Evolutionary conservation across 2,329 filamentous ascomycete genomes (phyloP), one percentile per base, ranked within the genome.

Genomic region (Chaetomiaceae sp.): DNA sequence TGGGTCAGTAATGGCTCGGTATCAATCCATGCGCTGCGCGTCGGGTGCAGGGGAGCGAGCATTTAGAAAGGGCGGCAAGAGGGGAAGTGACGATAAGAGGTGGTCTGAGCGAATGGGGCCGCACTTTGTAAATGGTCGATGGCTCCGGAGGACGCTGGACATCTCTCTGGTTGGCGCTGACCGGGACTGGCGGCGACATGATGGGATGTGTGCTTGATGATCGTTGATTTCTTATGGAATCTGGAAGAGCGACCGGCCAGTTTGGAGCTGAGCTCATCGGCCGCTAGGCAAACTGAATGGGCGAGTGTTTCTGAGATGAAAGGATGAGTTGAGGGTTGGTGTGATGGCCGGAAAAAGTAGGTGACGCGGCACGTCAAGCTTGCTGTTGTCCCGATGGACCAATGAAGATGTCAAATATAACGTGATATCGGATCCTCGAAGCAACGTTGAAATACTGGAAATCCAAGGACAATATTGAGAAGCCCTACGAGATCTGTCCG

Each of bases 41-140:
- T n/a, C n/a, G n/a, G n/a, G n/a, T n/a, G n/a, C n/a, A n/a, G n/a
- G n/a, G n/a, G n/a, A n/a, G n/a, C n/a, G n/a, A n/a, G n/a, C n/a
- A n/a, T n/a, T n/a, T n/a, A n/a, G n/a, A n/a, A n/a, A n/a, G n/a
- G n/a, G n/a, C n/a, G n/a, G n/a, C n/a, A 14, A 3, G 14, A 18
- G 14, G n/a, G 44, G 23, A 45, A 29, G 20, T 9, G 25, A 38
- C 34, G 37, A 16, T 36, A 21, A 45, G 18, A 7, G 27, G 5
- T 4, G 5, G 27, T 20, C 16, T 1, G n/a, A n/a, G n/a, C n/a
- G n/a, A n/a, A n/a, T n/a, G n/a, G n/a, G n/a, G n/a, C n/a, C n/a
- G n/a, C 48, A 57, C 62, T 52, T 62, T 61, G 52, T 62, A 62
- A 11, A 62, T 16, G 1, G 51, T 29, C 1, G 61, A 58, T 27